These are phyloP conservation scores for Poronia punctata DNA, from an alignment of 495 filamentous ascomycete species.

Conservation along the genomic window DNA sequence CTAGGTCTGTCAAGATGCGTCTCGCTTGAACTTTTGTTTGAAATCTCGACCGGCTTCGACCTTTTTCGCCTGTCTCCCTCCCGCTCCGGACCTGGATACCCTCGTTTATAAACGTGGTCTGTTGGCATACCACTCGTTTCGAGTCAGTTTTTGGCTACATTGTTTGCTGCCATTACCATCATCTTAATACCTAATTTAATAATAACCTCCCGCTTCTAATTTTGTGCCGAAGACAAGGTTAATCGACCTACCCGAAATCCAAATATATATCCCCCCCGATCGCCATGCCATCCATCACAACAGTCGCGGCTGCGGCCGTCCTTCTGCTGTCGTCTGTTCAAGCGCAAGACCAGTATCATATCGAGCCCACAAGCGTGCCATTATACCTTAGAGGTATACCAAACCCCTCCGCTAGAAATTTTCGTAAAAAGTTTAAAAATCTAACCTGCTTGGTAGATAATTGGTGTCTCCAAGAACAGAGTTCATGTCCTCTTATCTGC, in stretches of 20 bases:
- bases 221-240: neutral
- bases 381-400: conserved; percentile 33
- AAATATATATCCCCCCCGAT: neutral
- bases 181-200: too few relatives aligned
- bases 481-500: conserved; percentile 72
- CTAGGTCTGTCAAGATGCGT: neutral
- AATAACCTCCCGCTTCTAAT: too few relatives aligned
- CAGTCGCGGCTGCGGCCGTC: conserved; percentile 38
- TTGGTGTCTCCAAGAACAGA: conserved; percentile 65
- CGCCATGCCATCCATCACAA: conserved; percentile 41
- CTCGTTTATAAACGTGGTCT: conserved; percentile 4
- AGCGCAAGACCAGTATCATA: conserved; percentile 46
- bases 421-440: neutral
- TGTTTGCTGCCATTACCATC: too few relatives aligned
- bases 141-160: neutral
- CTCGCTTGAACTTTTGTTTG: neutral
- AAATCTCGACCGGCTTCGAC: conserved; percentile 2
- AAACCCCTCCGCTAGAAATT: conserved; percentile 3
- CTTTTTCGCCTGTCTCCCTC: conserved; percentile 7
- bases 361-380: conserved; percentile 11
- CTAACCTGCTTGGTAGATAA: conserved; percentile 39
- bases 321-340: conserved; percentile 32
- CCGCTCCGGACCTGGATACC: conserved; percentile 2
- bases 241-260: neutral
- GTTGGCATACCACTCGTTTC: neutral